Evolutionary conservation across 2,329 filamentous ascomycete species (phyloP), one percentile per base, ranked within the genome.

Genomic region (Penicillium vulpinum): DNA sequence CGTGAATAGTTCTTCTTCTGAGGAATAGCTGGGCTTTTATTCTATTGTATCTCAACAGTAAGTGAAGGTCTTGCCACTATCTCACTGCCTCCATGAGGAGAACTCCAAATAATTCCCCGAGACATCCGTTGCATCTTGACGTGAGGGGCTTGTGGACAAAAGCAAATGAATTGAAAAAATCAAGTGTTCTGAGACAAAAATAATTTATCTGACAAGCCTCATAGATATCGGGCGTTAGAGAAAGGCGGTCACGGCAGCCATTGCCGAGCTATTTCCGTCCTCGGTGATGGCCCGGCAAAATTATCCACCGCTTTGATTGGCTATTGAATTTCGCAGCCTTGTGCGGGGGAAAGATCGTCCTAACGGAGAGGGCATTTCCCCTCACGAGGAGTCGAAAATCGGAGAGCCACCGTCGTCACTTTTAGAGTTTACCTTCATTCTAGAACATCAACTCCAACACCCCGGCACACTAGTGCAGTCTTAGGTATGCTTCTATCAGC

Each of bases 351-450:
- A 4, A 15, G 5, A n/a, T n/a, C n/a, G n/a, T n/a, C n/a, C n/a
- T n/a, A n/a, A n/a, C n/a, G n/a, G n/a, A n/a, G n/a, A n/a, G n/a
- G n/a, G n/a, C n/a, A n/a, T 18, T 45, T 41, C 55, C 38, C 55
- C 55, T 57, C 55, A 50, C 50, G 55, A 57, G 55, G 55, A 33
- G 55, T 21, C 8, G 16, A n/a, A 46, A 26, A 11, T 16, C 11
- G 1, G 16, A 3, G 29, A 31, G 29, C 29, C 29, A 35, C 31
- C 13, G 13, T 22, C 41, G 33, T 53, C 39, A 43, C 16, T 7
- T 3, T n/a, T 31, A 31, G 24, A 31, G 15, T 33, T 36, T n/a
- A 13, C 24, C 16, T 45, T 33, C 10, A 24, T 36, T 53, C 24
- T 53, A 45, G 49, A 50, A 29, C 29, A 33, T 11, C 38, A n/a